Evolutionary conservation across 306 rosid genomes (phyloP).

Genomic region (Prunus salicina): DNA sequence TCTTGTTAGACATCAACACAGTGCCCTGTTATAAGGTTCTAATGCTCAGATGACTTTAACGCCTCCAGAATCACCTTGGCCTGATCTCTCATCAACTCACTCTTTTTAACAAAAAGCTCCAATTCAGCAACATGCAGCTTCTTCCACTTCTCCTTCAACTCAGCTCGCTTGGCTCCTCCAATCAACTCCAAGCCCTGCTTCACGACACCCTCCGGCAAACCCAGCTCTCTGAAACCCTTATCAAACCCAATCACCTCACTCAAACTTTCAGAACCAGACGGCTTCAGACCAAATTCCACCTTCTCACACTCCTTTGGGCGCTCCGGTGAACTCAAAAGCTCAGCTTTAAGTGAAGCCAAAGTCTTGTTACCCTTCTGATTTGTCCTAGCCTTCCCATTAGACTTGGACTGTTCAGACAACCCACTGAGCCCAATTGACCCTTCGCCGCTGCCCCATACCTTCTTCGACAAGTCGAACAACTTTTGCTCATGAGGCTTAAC

Average conservation of each 20-base stretch:
- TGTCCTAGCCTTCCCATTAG: slow-evolving; percentile 27
- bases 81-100: slow-evolving; percentile 35
- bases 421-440: slow-evolving; percentile 1
- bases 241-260: slow-evolving; percentile 26
- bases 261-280: not conserved
- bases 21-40: too few relatives aligned
- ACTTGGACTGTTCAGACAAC: slow-evolving; percentile 19
- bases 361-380: not conserved
- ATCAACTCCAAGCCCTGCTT: slow-evolving; percentile 40
- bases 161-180: slow-evolving; percentile 37
- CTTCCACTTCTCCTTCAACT: slow-evolving; percentile 52
- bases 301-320: slow-evolving; percentile 18
- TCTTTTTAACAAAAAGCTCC: slow-evolving; percentile 36
- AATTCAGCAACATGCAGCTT: slow-evolving; percentile 42
- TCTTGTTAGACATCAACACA: too few relatives aligned
- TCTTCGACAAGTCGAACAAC: slow-evolving; percentile 46
- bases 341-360: slow-evolving; percentile 24
- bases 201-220: slow-evolving; percentile 26
- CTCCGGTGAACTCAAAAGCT: not conserved
- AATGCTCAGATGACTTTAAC: slow-evolving; percentile 22
- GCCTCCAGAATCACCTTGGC: slow-evolving; percentile 42
- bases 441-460: slow-evolving; percentile 47
- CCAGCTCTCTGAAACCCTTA: slow-evolving; percentile 18
- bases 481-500: slow-evolving; percentile 38
- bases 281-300: not conserved